Conservation (phyloP, 75 land plant genomes). For the Pinus tabuliformis region DNA sequence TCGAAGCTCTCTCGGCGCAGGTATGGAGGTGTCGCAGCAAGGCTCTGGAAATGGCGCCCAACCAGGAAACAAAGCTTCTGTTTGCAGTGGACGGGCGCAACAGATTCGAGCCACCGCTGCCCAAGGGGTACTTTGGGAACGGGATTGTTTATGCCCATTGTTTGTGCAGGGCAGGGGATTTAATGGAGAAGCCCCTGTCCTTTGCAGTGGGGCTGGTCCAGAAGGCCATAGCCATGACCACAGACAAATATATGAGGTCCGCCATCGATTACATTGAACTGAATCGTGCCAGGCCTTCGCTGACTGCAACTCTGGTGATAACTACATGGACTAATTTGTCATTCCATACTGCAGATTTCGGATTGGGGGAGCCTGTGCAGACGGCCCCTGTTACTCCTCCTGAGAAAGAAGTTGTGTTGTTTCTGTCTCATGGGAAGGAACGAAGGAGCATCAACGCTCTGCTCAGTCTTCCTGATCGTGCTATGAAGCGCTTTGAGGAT, state of each 20-base stretch:
- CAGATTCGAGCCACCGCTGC: constrained; percentile 65
- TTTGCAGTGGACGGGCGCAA: constrained; percentile 88
- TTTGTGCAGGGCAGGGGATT: constrained; percentile 49
- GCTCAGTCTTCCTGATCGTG: constrained; percentile 57
- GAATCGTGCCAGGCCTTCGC: constrained; percentile 62
- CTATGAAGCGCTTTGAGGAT: constrained; percentile 55
- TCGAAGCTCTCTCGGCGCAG: constrained; percentile 79
- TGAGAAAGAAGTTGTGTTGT: constrained; percentile 75
- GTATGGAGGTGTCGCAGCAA: constrained; percentile 67
- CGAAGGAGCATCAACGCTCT: constrained; percentile 64
- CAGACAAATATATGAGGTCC: constrained; percentile 76
- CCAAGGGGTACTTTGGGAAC: constrained; percentile 78
- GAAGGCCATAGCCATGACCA: constrained; percentile 62
- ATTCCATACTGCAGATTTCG: constrained; percentile 85
- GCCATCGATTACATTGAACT: constrained; percentile 82
- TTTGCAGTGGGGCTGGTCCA: constrained; percentile 61
- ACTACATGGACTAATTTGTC: constrained; percentile 85
- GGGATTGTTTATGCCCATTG: constrained; percentile 77
- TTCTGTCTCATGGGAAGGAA: constrained; percentile 72
- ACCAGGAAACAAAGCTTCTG: constrained; percentile 76
- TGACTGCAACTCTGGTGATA: constrained; percentile 70
- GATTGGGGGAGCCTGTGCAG: constrained; percentile 81
- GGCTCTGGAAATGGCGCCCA: constrained; percentile 48
- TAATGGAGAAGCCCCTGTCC: constrained; percentile 47
- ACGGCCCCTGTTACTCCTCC: constrained; percentile 85